These are phyloP conservation scores for Sugiyamaella valdiviana DNA, from an alignment of 805 yeast genomes.

Conservation along the genomic window DNA sequence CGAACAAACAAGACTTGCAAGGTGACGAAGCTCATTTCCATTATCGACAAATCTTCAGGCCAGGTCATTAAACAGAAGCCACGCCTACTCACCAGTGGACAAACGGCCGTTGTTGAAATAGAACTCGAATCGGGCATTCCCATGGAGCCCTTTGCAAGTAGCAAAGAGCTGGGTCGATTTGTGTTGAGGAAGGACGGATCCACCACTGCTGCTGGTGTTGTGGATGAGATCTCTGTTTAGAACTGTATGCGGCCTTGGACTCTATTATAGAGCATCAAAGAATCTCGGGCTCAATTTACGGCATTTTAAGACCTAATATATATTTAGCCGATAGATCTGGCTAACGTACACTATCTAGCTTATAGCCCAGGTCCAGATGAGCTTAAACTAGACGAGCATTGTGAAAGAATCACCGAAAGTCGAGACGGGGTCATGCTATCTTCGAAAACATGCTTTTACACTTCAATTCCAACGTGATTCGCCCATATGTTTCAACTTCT, in stretches of 20 bases:
- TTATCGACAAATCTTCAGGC: slow-evolving; percentile 31
- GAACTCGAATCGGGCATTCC: slow-evolving; percentile 48
- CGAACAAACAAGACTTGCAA: slow-evolving; percentile 67
- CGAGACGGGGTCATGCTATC: too few species aligned
- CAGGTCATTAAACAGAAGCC: slow-evolving; percentile 36
- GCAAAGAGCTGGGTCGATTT: slow-evolving; percentile 54
- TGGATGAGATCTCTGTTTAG: slow-evolving; percentile 30
- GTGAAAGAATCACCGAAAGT: too few species aligned
- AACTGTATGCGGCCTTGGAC: too few species aligned
- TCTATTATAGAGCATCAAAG: too few species aligned
- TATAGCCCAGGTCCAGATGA: too few species aligned
- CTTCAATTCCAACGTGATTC: too few species aligned
- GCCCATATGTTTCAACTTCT: neutral
- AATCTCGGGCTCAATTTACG: too few species aligned
- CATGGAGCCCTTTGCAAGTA: slow-evolving; percentile 42
- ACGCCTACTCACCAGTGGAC: slow-evolving; percentile 56
- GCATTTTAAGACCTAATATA: too few species aligned
- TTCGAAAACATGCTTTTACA: too few species aligned
- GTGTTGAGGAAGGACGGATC: slow-evolving; percentile 64
- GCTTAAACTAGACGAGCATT: too few species aligned
- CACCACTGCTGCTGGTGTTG: slow-evolving; percentile 62
- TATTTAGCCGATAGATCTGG: too few species aligned
- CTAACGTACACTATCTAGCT: too few species aligned
- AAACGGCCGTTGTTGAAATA: slow-evolving; percentile 52
- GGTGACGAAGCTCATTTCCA: slow-evolving; percentile 41